Conservation (phyloP, 331 rosid species). For the Cucumis variabilis region DNA sequence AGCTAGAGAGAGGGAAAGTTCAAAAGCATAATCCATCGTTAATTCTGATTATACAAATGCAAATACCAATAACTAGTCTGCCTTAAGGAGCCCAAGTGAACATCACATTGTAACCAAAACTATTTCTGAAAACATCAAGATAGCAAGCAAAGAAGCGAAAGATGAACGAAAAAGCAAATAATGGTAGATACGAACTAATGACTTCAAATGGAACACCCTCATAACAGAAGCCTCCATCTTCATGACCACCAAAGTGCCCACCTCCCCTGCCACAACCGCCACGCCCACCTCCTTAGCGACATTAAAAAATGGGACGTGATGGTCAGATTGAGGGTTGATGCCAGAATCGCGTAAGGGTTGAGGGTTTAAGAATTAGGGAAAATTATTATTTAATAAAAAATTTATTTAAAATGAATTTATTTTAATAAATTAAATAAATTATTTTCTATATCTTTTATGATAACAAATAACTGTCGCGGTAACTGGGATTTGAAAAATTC, state of each 20-base stretch:
- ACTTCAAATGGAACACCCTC: conserved; percentile 97
- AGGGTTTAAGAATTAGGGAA: too few species aligned
- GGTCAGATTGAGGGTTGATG: too few species aligned
- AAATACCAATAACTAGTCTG: not conserved
- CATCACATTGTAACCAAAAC: not conserved
- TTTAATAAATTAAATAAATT: too few species aligned
- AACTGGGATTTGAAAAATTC: too few species aligned
- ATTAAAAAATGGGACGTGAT: too few species aligned
- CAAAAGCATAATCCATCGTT: not conserved
- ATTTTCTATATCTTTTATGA: too few species aligned
- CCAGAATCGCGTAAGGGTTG: too few species aligned
- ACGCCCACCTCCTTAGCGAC: conserved; percentile 35
- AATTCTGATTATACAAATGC: not conserved
- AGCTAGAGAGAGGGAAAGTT: not conserved
- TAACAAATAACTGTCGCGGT: too few species aligned
- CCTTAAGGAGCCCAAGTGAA: not conserved
- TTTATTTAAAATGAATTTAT: too few species aligned
- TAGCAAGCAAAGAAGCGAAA: not conserved
- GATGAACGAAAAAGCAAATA: not conserved
- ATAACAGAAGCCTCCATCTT: conserved; percentile 73
- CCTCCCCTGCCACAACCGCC: conserved; percentile 38
- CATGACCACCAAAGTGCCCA: conserved; percentile 45
- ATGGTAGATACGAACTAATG: conserved; percentile 58
- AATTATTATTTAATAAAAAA: too few species aligned
- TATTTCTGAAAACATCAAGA: not conserved